A percentile compares a stretch with the other conserved stretches of the same genome.
Conservation (phyloP, 371 early-diverging fungal species). For the Coemansia sp. region DNA sequence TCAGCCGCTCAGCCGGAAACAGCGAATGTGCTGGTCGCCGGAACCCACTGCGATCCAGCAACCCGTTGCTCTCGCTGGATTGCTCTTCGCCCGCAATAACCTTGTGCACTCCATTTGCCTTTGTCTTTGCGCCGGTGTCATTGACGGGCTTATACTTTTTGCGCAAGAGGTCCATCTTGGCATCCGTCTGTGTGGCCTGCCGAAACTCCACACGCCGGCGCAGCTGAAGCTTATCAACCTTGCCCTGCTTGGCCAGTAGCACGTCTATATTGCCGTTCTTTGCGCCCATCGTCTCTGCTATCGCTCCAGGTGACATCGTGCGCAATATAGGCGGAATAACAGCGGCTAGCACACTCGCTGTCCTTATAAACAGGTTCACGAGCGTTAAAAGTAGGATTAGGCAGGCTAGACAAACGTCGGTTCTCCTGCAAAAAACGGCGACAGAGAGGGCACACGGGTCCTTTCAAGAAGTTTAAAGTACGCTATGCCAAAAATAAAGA, state of each 20-base stretch:
- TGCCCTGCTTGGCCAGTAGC: constrained; percentile 53
- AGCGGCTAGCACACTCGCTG: neutral
- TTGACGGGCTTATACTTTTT: constrained; percentile 64
- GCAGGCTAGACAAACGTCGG: neutral
- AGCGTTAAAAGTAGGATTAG: neutral
- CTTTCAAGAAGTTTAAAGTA: neutral
- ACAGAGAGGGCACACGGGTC: neutral
- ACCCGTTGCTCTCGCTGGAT: constrained; percentile 25
- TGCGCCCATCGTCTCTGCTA: neutral
- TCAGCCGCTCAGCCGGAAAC: constrained; percentile 58
- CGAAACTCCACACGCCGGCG: constrained; percentile 61
- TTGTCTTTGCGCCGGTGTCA: constrained; percentile 16
- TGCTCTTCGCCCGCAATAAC: neutral
- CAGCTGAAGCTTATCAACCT: constrained; percentile 53
- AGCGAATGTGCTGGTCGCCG: constrained; percentile 62
- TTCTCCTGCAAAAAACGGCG: neutral
- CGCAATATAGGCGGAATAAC: neutral
- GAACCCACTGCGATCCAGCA: constrained; percentile 62
- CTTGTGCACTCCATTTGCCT: constrained; percentile 8
- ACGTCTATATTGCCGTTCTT: constrained; percentile 34
- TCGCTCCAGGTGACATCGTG: constrained; percentile 31
- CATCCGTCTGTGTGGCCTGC: constrained; percentile 57
- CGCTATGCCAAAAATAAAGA: neutral
- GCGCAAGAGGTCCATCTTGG: constrained; percentile 57
- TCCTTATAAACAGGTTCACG: neutral